phyloP scores from a whole-genome alignment of 331 rosid species.

The Telfairia occidentalis region DNA sequence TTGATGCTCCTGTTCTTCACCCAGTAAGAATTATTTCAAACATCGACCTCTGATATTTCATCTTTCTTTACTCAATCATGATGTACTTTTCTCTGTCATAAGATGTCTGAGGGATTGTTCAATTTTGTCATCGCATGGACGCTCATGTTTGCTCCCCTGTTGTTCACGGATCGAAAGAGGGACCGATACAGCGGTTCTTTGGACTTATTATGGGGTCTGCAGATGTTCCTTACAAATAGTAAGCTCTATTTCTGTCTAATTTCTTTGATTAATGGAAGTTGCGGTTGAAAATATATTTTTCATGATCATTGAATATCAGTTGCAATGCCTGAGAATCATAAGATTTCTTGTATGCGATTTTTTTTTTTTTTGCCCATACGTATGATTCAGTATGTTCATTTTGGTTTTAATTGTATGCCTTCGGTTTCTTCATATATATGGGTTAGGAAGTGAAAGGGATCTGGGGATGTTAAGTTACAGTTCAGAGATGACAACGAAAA shows the following conservation, averaged over 20 bases:
- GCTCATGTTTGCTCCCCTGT: conserved; percentile 81
- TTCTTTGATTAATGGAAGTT: neutral
- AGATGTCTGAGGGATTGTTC: conserved; percentile 90
- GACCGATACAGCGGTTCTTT: conserved; percentile 63
- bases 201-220: conserved; percentile 68
- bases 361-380: neutral
- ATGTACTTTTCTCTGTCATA: conserved; percentile 10
- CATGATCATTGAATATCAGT: neutral
- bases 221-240: conserved; percentile 94
- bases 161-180: conserved; percentile 57
- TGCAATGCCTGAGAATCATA: neutral
- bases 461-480: neutral
- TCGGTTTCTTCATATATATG: neutral
- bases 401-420: neutral
- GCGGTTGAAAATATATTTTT: neutral
- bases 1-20: conserved; percentile 88
- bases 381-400: neutral
- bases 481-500: neutral
- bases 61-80: neutral
- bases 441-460: neutral
- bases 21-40: conserved; percentile 45
- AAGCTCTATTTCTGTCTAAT: conserved; percentile 22
- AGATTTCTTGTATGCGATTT: neutral
- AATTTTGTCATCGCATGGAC: conserved; percentile 95
- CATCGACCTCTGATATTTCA: neutral